Conservation (phyloP, 306 rosid genomes). For the Trifolium subterraneum region DNA sequence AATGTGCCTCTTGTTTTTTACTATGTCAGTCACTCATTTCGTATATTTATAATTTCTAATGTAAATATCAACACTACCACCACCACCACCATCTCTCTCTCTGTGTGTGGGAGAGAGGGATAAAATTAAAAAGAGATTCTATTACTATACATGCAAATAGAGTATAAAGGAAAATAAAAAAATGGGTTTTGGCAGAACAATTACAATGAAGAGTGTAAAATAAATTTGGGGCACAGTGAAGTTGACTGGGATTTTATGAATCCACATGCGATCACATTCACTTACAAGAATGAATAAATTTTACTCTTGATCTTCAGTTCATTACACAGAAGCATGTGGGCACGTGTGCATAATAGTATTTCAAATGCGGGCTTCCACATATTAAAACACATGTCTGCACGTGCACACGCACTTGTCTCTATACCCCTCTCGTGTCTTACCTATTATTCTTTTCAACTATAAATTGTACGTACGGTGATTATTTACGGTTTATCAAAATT, state of each 20-base stretch:
- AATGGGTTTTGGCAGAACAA: constrained; percentile 31
- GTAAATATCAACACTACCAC: constrained; percentile 14
- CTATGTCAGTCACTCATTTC: constrained; percentile 21
- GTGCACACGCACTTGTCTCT: constrained; percentile 87
- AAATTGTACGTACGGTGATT: constrained; percentile 8
- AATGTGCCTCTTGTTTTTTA: constrained; percentile 45
- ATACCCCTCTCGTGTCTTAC: constrained; percentile 29
- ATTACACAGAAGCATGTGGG: constrained; percentile 80
- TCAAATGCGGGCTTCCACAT: constrained; percentile 72
- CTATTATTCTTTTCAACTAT: constrained; percentile 24
- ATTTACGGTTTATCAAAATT: background rate
- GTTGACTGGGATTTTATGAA: constrained; percentile 65
- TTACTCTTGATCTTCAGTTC: too few relatives aligned
- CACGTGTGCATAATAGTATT: constrained; percentile 81
- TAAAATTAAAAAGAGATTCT: constrained; percentile 36
- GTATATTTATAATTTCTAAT: background rate
- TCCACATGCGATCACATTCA: constrained; percentile 78
- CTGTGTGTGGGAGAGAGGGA: too few relatives aligned
- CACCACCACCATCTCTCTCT: background rate
- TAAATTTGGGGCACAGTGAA: constrained; percentile 58
- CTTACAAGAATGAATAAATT: constrained; percentile 46
- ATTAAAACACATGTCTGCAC: constrained; percentile 96
- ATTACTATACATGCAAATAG: constrained; percentile 40
- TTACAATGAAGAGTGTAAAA: constrained; percentile 50
- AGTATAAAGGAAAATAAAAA: background rate